These are phyloP conservation scores for Bruguiera gymnorhiza DNA, from an alignment of 345 rosid genomes.

Conservation along the genomic window DNA sequence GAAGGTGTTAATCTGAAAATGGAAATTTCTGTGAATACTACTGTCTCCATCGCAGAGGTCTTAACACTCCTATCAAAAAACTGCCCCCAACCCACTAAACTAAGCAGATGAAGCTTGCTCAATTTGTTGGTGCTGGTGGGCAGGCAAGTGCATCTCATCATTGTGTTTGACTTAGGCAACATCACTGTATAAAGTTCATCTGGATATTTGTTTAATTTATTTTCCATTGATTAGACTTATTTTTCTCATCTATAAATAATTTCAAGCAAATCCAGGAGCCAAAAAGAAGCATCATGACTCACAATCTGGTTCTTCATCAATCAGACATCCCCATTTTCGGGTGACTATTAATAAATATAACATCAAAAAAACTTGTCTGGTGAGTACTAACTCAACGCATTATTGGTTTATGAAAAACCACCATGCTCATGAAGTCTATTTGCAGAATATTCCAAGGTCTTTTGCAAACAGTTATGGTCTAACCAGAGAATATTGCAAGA, in stretches of 20 bases:
- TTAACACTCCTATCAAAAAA: no score
- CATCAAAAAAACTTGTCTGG: neutral
- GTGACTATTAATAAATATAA: neutral
- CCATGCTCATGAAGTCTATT: neutral
- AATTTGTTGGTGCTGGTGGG: no score
- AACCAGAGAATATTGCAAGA: neutral
- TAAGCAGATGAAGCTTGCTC: no score
- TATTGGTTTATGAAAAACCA: neutral
- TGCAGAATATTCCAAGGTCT: conserved; percentile 15
- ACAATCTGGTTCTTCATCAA: conserved; percentile 10
- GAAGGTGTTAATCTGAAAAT: no score
- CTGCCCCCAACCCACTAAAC: no score
- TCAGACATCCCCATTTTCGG: neutral
- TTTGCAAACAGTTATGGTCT: conserved; percentile 1
- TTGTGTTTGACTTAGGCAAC: no score
- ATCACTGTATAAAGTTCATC: no score
- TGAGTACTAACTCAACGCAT: conserved; percentile 6
- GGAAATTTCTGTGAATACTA: no score
- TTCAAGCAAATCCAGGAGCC: conserved; percentile 1
- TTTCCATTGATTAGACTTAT: neutral
- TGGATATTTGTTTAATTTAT: no score
- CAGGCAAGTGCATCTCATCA: no score
- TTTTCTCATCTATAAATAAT: neutral
- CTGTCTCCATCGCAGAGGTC: no score
- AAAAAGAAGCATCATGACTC: neutral